A percentile compares a stretch with the other conserved stretches of the same genome.
phyloP scores from a whole-genome alignment of 2,329 filamentous ascomycete genomes.

The Fusarium cicatricum region DNA sequence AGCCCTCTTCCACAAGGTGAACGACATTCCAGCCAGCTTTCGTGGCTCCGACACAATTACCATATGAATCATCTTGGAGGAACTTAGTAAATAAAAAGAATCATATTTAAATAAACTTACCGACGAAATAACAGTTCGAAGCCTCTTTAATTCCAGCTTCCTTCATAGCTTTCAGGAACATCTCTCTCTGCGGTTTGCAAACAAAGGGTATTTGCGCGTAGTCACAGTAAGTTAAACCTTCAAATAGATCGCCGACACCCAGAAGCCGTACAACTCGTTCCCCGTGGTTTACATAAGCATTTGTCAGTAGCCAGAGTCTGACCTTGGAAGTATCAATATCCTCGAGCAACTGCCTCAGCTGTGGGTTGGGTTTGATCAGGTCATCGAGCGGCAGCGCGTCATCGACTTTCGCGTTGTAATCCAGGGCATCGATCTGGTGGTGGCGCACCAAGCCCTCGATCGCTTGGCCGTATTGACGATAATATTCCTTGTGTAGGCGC shows the following conservation, averaged over 20 bases:
- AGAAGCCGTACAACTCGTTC: conserved; percentile 82
- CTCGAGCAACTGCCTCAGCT: conserved; percentile 77
- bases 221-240: conserved; percentile 94
- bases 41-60: conserved; percentile 80
- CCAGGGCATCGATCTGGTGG: conserved; percentile 92
- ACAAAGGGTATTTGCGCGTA: conserved; percentile 77
- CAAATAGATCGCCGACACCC: conserved; percentile 86
- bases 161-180: conserved; percentile 88
- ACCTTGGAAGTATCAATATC: conserved; percentile 86
- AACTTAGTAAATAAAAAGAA: neutral
- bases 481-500: conserved; percentile 90
- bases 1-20: conserved; percentile 82
- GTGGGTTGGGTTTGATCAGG: conserved; percentile 80
- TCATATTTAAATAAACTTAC: conserved; percentile 58
- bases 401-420: conserved; percentile 94
- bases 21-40: conserved; percentile 86
- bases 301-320: conserved; percentile 92
- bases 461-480: conserved; percentile 94
- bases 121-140: conserved; percentile 88
- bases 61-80: conserved; percentile 78
- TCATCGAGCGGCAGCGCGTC: conserved; percentile 91
- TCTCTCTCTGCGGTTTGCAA: conserved; percentile 84
- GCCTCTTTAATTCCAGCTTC: conserved; percentile 76
- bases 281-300: conserved; percentile 91
- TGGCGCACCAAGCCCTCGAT: conserved; percentile 93